These are phyloP conservation scores for Candida odintsovae DNA, from an alignment of 805 yeast genomes.

Conservation along the genomic window DNA sequence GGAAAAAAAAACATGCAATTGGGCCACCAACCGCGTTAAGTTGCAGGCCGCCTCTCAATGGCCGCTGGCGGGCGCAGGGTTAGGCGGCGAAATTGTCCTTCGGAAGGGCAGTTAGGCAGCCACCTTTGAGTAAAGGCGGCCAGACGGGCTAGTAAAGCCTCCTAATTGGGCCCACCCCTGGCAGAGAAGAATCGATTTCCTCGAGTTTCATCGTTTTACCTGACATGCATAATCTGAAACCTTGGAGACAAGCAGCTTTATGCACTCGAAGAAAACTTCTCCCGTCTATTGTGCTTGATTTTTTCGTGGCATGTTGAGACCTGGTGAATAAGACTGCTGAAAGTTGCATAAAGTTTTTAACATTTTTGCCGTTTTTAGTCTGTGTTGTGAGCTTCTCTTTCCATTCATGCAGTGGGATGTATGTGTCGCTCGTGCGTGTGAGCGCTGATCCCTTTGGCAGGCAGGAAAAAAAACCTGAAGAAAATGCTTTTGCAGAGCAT, in stretches of 20 bases:
- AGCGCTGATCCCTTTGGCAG: no score
- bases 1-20: background rate
- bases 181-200: no score
- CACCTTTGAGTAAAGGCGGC: no score
- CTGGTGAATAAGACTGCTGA: background rate
- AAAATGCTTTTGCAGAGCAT: no score
- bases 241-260: constrained; percentile 2
- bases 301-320: background rate
- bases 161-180: no score
- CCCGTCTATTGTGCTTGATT: no score
- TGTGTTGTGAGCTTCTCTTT: background rate
- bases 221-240: constrained; percentile 6
- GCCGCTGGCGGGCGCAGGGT: background rate
- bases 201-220: constrained; percentile 6
- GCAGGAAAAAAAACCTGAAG: no score
- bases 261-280: background rate
- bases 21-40: background rate
- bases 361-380: background rate
- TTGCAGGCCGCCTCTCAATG: background rate
- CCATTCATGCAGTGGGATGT: background rate
- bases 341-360: background rate
- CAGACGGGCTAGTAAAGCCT: no score
- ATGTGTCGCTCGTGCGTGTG: background rate
- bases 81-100: no score
- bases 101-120: no score